Percentiles rank a stretch among this genome's conserved stretches.
These are phyloP conservation scores for Rugonectria rugulosa DNA, from an alignment of 2,329 filamentous ascomycete species.

Conservation along the genomic window DNA sequence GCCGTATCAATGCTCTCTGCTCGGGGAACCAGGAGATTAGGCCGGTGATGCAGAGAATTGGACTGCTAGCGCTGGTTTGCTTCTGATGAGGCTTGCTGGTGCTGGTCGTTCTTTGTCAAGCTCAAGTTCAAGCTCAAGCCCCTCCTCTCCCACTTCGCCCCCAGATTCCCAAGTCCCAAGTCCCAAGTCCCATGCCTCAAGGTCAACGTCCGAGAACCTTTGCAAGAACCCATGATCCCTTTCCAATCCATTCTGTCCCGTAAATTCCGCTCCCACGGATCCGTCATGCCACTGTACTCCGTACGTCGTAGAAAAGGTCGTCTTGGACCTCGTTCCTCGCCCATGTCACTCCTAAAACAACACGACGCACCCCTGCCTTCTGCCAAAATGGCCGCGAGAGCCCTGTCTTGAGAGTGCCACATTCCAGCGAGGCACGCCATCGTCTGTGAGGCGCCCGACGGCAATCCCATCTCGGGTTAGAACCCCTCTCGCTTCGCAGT, in stretches of 20 bases:
- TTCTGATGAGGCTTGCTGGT: too few species aligned
- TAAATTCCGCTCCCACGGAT: slow-evolving; percentile 15
- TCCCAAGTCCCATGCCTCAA: too few species aligned
- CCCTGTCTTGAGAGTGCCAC: slow-evolving; percentile 26
- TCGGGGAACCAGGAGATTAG: slow-evolving; percentile 22
- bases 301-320: too few species aligned
- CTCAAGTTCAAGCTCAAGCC: too few species aligned
- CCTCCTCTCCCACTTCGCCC: too few species aligned
- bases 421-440: slow-evolving; percentile 35
- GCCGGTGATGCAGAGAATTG: slow-evolving; percentile 11
- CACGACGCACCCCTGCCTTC: neutral
- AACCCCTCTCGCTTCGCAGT: slow-evolving; percentile 18
- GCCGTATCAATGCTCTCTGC: slow-evolving; percentile 5
- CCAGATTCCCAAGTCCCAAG: too few species aligned
- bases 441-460: slow-evolving; percentile 32
- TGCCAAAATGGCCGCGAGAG: neutral
- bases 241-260: neutral
- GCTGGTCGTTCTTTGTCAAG: too few species aligned
- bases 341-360: slow-evolving; percentile 1
- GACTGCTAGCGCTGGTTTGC: slow-evolving; percentile 11
- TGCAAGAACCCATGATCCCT: slow-evolving; percentile 7
- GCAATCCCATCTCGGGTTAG: slow-evolving; percentile 36
- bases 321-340: slow-evolving; percentile 6
- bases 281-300: slow-evolving; percentile 2
- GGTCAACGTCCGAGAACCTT: slow-evolving; percentile 12